Conservation (phyloP, 148 eudicot genomes). For the Camellia granthamiana region DNA sequence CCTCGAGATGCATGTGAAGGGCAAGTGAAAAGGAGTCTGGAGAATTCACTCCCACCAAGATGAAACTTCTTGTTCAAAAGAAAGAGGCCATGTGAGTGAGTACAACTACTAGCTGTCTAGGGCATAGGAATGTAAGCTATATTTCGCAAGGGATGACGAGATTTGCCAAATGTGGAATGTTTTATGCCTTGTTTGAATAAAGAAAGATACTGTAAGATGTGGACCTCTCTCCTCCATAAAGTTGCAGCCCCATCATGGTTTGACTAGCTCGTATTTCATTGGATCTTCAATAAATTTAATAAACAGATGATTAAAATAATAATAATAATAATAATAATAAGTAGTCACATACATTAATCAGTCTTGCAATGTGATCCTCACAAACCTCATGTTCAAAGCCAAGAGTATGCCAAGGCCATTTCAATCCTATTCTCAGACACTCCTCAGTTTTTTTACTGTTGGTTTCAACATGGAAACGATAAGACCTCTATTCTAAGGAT, state of each 20-base stretch:
- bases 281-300: conserved; percentile 14
- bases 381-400: background rate
- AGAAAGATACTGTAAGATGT: conserved; percentile 22
- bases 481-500: background rate
- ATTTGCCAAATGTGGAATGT: conserved; percentile 29
- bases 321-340: background rate
- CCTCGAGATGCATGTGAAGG: conserved; percentile 38
- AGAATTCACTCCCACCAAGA: conserved; percentile 29
- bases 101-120: conserved; percentile 19
- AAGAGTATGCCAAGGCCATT: background rate
- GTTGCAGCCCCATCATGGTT: conserved; percentile 12
- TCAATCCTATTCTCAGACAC: background rate
- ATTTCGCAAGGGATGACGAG: conserved; percentile 7
- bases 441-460: no score
- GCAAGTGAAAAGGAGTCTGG: background rate
- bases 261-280: conserved; percentile 33
- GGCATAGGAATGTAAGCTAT: conserved; percentile 8
- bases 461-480: background rate
- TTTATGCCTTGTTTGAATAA: conserved; percentile 9
- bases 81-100: conserved; percentile 19
- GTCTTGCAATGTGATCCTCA: background rate
- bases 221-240: conserved; percentile 38
- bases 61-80: background rate
- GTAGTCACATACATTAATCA: background rate
- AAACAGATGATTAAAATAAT: background rate